These are phyloP conservation scores for Thalassiosira hispida DNA, from an alignment of 352 stramenopile species.

Conservation along the genomic window DNA sequence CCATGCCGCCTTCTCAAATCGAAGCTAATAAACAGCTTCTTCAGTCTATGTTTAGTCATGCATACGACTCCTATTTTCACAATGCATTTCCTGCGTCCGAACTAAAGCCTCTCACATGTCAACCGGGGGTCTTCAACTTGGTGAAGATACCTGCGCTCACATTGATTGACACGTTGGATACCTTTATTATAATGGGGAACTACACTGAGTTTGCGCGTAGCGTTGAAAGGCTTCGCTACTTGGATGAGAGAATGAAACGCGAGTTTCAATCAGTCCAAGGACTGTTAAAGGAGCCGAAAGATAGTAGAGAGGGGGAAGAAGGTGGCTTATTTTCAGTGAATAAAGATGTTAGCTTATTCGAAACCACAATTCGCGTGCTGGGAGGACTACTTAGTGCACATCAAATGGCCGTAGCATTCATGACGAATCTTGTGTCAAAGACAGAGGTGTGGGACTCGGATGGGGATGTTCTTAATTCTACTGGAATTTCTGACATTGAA, in stretches of 20 bases:
- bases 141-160: slow-evolving; percentile 84
- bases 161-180: slow-evolving; percentile 87
- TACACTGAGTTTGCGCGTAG: slow-evolving; percentile 86
- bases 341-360: slow-evolving; percentile 95
- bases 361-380: slow-evolving; percentile 97
- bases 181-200: slow-evolving; percentile 85
- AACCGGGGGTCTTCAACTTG: slow-evolving; percentile 73
- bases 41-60: slow-evolving; percentile 76
- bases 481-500: background rate
- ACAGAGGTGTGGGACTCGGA: slow-evolving; percentile 59
- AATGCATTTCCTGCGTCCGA: slow-evolving; percentile 81
- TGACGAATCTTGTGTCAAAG: slow-evolving; percentile 54
- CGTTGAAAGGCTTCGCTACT: slow-evolving; percentile 74
- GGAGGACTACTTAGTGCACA: slow-evolving; percentile 94
- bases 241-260: slow-evolving; percentile 60
- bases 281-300: slow-evolving; percentile 14
- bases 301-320: slow-evolving; percentile 26
- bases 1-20: slow-evolving; percentile 62
- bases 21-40: slow-evolving; percentile 70
- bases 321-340: slow-evolving; percentile 85
- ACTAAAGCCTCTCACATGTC: slow-evolving; percentile 76
- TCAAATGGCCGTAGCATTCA: slow-evolving; percentile 85
- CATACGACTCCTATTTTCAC: slow-evolving; percentile 85
- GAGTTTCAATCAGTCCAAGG: slow-evolving; percentile 27
- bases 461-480: slow-evolving; percentile 43